Conservation (phyloP, 148 eudicot species). For the Fagopyrum tataricum region DNA sequence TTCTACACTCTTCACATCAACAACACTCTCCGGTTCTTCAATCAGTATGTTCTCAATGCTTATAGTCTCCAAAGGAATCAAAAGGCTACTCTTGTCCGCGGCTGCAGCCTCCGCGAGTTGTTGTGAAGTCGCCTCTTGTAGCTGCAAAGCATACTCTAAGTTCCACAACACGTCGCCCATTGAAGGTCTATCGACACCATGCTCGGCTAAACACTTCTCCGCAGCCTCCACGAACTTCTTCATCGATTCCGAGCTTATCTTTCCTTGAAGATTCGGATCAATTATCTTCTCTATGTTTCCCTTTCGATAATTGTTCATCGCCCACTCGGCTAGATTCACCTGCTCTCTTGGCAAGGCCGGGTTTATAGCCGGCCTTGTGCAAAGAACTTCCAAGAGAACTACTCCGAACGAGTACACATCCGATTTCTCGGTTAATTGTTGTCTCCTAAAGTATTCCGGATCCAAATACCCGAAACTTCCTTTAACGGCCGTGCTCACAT, state of each 20-base stretch:
- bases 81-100: constrained; percentile 32
- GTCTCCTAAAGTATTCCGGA: constrained; percentile 58
- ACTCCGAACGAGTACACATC: constrained; percentile 69
- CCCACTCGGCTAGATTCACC: constrained; percentile 72
- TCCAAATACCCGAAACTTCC: constrained; percentile 65
- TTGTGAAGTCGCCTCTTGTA: constrained; percentile 41
- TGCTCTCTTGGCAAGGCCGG: constrained; percentile 50
- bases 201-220: constrained; percentile 60
- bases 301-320: constrained; percentile 40
- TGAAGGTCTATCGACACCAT: constrained; percentile 59
- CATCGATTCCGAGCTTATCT: constrained; percentile 29
- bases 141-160: constrained; percentile 57
- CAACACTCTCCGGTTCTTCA: constrained; percentile 2
- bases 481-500: constrained; percentile 60
- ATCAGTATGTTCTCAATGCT: neutral
- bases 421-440: constrained; percentile 57
- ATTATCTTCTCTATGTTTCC: constrained; percentile 39
- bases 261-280: constrained; percentile 42
- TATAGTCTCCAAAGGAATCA: constrained; percentile 30
- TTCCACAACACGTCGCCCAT: constrained; percentile 73
- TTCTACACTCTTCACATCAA: constrained; percentile 14
- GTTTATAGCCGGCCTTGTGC: constrained; percentile 55
- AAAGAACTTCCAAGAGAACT: constrained; percentile 46
- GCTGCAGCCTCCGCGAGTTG: constrained; percentile 18
- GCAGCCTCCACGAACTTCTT: constrained; percentile 55